A percentile compares a stretch with the other conserved stretches of the same genome.
Evolutionary conservation across 345 rosid genomes (phyloP).

Genomic region (Rhizophora apiculata): DNA sequence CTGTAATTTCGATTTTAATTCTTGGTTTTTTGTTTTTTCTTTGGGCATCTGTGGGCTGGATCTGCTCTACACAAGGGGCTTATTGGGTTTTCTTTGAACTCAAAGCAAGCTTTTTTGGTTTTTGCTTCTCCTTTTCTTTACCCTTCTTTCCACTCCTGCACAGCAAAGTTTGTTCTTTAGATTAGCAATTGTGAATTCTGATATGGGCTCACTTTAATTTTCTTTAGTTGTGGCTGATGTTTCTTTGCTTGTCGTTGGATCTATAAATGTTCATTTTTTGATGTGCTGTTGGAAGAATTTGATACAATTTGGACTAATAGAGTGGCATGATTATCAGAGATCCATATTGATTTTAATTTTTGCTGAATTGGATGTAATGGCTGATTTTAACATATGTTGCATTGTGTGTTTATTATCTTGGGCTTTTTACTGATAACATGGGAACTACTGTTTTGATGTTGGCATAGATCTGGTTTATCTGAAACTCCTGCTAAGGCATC

Average conservation of each 20-base stretch:
- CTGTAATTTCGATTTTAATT: slow-evolving; percentile 1
- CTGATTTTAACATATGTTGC: slow-evolving; percentile 5
- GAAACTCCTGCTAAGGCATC: slow-evolving; percentile 69
- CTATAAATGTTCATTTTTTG: no score
- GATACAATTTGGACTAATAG: background rate
- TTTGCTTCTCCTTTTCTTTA: no score
- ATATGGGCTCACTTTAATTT: no score
- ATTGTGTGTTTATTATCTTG: slow-evolving; percentile 5
- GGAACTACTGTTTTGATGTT: slow-evolving; percentile 13
- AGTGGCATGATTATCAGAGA: slow-evolving; percentile 12
- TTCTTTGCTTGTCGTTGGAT: no score
- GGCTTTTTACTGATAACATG: slow-evolving; percentile 11
- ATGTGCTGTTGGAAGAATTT: slow-evolving; percentile 4
- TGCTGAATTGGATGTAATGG: background rate
- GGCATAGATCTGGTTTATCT: slow-evolving; percentile 59
- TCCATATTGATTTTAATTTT: slow-evolving; percentile 20
- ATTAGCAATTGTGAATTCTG: no score
- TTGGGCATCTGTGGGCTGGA: slow-evolving; percentile 5
- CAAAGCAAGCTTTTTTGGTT: no score
- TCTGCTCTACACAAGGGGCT: slow-evolving; percentile 14
- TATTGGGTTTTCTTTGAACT: background rate
- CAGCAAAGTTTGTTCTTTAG: no score
- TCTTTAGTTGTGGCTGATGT: no score
- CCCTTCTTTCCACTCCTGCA: no score
- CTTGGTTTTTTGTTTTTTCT: background rate